Percentiles rank a stretch among this genome's conserved stretches.
Conservation (phyloP, 345 rosid species). For the Microcos paniculata region DNA sequence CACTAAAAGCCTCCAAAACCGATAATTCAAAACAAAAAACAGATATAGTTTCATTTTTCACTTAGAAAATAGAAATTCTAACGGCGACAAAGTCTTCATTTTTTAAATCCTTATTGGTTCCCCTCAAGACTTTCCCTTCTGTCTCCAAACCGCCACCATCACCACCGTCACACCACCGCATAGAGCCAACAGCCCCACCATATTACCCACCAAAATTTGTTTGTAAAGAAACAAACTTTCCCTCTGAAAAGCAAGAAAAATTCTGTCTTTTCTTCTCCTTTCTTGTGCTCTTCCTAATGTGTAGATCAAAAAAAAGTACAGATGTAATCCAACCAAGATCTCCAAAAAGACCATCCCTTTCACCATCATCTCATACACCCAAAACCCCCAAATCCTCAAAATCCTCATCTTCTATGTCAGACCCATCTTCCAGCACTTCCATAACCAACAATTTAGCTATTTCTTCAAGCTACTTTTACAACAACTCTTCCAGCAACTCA, state of each 20-base stretch:
- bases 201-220: neutral
- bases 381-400: conserved; percentile 1
- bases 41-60: neutral
- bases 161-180: neutral
- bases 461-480: conserved; percentile 6
- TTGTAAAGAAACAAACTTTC: neutral
- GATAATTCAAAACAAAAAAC: neutral
- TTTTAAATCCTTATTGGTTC: neutral
- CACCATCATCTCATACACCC: neutral
- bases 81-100: neutral
- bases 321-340: conserved; percentile 3
- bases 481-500: conserved; percentile 9
- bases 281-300: neutral
- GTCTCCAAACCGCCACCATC: neutral
- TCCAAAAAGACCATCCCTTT: neutral
- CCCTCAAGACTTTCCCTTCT: neutral
- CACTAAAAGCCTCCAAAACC: neutral
- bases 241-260: neutral
- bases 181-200: too few relatives aligned
- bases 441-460: neutral
- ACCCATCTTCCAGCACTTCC: neutral
- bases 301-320: conserved; percentile 13
- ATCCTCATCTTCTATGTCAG: neutral
- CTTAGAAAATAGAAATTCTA: neutral
- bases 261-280: neutral